Conservation (phyloP, 768 basidiomycete species). For the Hortiboletus campestris region DNA sequence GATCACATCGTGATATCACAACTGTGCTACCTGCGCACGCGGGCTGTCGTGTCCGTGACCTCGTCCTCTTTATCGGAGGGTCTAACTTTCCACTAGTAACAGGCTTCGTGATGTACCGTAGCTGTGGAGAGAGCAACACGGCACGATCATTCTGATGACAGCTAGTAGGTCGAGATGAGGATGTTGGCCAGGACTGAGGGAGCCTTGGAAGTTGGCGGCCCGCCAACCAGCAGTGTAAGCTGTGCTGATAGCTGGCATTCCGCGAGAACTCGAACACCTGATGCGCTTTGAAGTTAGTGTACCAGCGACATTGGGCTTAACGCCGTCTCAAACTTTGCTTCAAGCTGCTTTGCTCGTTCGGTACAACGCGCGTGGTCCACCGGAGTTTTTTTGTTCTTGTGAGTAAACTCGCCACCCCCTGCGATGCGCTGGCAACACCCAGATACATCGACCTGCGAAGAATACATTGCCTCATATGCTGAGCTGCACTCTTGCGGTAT, state of each 20-base stretch:
- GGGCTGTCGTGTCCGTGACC: neutral
- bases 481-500: neutral
- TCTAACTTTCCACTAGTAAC: neutral
- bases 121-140: neutral
- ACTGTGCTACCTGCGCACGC: neutral
- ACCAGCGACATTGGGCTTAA: neutral
- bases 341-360: no score
- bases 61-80: neutral
- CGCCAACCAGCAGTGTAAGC: no score
- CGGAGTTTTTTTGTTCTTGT: neutral
- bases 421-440: neutral
- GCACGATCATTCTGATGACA: neutral
- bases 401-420: neutral
- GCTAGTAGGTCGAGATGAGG: neutral
- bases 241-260: neutral
- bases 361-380: neutral
- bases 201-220: no score
- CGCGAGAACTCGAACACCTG: neutral
- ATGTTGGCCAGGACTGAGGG: no score
- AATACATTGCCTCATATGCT: neutral
- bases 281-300: no score
- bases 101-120: neutral
- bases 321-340: neutral
- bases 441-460: neutral
- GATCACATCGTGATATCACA: slow-evolving; percentile 3